Base-by-base conservation (phyloP, 331 rosid genomes). In the Rosa hybrid region DNA sequence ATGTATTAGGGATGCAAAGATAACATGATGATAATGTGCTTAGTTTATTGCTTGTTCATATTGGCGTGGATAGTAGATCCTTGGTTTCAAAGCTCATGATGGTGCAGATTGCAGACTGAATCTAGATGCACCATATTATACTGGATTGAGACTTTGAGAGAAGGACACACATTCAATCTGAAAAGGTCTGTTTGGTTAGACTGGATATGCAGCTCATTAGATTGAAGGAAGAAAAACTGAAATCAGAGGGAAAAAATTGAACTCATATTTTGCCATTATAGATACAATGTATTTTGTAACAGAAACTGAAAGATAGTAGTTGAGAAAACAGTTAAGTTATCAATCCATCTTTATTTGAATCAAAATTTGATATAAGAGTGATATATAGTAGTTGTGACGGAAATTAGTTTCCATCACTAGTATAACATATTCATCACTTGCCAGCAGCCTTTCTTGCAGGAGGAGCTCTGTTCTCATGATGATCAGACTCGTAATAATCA, bases 401-500 rank as follows among this genome's bases (percentile, higher is more conserved):
- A 18, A 7, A 54, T 48, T 48, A 48, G 9, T 48, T 46, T 48
- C 53, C 53, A 11, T 48, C 62, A 18, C 25, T 20, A 54, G 62
- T 8, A 50, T 50, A 16, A 50, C 5, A 20, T 64, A 5, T 0
- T 64, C 69, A 64, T 6, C 78, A 88, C 71, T 90, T 87, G 76
- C 91, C 96, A 50, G 90, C 48, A 8, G 27, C 87, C 87, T 93
- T 96, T 80, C 91, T 89, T 25, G 78, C 87, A 14, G 93, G 91
- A 83, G 94, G 94, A 68, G 74, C 89, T 9, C 74, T 63, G 77
- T 96, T 96, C 77, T 91, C 96, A 0, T 38, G 48, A 67, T 93
- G 97, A 48, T 90, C 98, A 0, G 97, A 93, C 87, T 93, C 89
- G 59, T 93, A 84, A 68, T 96, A 96, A 45, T 98, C 98, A 41